These are phyloP conservation scores for Aureobasidium leucospermi DNA, from an alignment of 2,329 filamentous ascomycete species.

Conservation along the genomic window DNA sequence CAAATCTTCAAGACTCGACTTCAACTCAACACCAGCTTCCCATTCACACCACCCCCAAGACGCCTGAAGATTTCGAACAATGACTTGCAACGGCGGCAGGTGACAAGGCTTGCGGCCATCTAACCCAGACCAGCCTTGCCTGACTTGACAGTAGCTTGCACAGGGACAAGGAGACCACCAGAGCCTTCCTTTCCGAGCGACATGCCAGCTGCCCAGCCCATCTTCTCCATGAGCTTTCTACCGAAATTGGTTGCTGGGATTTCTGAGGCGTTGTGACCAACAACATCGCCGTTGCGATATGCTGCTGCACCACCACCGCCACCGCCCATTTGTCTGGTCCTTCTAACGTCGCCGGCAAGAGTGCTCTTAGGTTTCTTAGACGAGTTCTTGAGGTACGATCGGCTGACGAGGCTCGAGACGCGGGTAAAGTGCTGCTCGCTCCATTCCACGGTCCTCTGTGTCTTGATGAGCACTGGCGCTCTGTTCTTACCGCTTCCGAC, in stretches of 20 bases:
- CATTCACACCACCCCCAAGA: background rate
- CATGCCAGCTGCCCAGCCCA: constrained; percentile 89
- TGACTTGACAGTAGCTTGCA: constrained; percentile 80
- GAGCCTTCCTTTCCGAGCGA: constrained; percentile 75
- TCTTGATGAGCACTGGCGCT: constrained; percentile 72
- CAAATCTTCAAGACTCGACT: background rate
- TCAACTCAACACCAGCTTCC: background rate
- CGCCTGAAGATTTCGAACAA: background rate
- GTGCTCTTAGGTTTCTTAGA: constrained; percentile 22
- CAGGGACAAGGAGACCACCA: constrained; percentile 79
- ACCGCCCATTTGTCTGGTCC: constrained; percentile 24
- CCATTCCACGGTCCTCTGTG: constrained; percentile 56
- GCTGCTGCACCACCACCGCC: constrained; percentile 36
- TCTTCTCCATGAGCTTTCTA: constrained; percentile 83
- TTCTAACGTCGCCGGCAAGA: constrained; percentile 11
- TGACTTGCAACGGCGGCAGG: background rate
- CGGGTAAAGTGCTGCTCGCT: constrained; percentile 45
- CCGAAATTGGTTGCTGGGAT: constrained; percentile 77
- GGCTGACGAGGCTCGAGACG: constrained; percentile 36
- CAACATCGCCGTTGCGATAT: constrained; percentile 78
- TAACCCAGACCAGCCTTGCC: constrained; percentile 73
- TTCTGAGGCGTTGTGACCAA: constrained; percentile 78
- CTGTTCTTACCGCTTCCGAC: constrained; percentile 64
- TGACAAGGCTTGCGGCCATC: background rate
- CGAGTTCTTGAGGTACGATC: constrained; percentile 49